Evolutionary conservation across 306 rosid species (phyloP).

Genomic region (Lotus japonicus): DNA sequence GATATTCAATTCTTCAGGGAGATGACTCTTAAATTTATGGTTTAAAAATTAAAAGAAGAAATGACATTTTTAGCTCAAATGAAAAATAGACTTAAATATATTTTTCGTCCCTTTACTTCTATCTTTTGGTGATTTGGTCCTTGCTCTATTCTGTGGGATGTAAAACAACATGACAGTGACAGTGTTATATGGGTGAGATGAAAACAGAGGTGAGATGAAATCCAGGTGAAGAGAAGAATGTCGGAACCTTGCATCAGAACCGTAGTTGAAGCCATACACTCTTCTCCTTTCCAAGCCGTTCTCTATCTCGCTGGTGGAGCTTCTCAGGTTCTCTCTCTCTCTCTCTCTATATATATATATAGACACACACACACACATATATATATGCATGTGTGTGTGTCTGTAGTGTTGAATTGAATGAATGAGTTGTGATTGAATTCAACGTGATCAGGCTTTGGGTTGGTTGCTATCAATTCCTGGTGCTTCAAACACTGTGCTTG

Average conservation of each 20-base stretch:
- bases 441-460: conserved; percentile 40
- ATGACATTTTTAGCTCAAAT: too few species aligned
- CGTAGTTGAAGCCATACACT: conserved; percentile 66
- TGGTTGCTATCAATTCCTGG: conserved; percentile 75
- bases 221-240: conserved; percentile 15
- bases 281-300: conserved; percentile 57
- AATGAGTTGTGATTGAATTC: not conserved
- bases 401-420: not conserved
- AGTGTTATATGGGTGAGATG: not conserved
- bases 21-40: too few species aligned
- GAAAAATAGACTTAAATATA: too few species aligned
- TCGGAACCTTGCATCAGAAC: conserved; percentile 41
- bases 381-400: too few species aligned
- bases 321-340: conserved; percentile 46
- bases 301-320: conserved; percentile 78
- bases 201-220: not conserved
- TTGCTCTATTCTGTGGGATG: not conserved
- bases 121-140: too few species aligned
- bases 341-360: too few species aligned
- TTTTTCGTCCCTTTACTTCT: too few species aligned
- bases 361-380: too few species aligned
- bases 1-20: too few species aligned
- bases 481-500: conserved; percentile 79
- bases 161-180: not conserved
- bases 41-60: too few species aligned